Evolutionary conservation across 2,329 filamentous ascomycete genomes (phyloP), one percentile per base, ranked within the genome.

Genomic region (Fusarium sp.): DNA sequence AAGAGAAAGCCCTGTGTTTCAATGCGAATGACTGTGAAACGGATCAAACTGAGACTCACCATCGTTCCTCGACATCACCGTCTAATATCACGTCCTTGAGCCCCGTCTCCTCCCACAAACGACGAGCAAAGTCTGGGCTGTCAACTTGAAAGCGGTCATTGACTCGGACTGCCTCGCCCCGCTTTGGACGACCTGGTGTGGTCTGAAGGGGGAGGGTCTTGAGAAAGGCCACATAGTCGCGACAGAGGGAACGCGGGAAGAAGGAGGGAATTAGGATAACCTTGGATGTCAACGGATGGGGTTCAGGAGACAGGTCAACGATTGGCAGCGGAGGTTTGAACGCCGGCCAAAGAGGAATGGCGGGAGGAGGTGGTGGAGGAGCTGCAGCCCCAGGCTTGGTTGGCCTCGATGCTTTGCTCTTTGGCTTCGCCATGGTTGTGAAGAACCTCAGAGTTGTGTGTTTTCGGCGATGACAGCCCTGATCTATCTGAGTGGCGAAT

Each of bases 111-210:
- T 88, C 87, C 95, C 95, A 98, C 16, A 98, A 83, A 64, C 88
- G 86, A 77, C 91, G 87, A 0, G 95, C 94, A 82, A 98, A 97
- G 0, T 74, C 82, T 32, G 89, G 83, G 83, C 98, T 95, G 32
- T 95, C 86, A 23, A 97, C 85, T 83, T 97, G 94, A 77, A 93
- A 97, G 13, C 96, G 91, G 81, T 98, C 96, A 81, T 98, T 98
- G 56, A 98, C 93, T 39, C 96, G 89, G 9, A 94, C 88, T 1
- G 95, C 95, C 65, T 97, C 92, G 57, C 94, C 94, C 71, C 91
- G 92, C 81, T 94, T 96, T 2, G 94, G 94, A 70, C 91, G 91
- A 0, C 91, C 91, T 0, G 94, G 94, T 0, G 94, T 97, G 1
- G 94, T 97, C 52, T 88, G 89, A 54, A 97, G 84, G 0, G 94